Evolutionary conservation across 148 eudicot species (phyloP).

Genomic region (Persicaria maculosa): DNA sequence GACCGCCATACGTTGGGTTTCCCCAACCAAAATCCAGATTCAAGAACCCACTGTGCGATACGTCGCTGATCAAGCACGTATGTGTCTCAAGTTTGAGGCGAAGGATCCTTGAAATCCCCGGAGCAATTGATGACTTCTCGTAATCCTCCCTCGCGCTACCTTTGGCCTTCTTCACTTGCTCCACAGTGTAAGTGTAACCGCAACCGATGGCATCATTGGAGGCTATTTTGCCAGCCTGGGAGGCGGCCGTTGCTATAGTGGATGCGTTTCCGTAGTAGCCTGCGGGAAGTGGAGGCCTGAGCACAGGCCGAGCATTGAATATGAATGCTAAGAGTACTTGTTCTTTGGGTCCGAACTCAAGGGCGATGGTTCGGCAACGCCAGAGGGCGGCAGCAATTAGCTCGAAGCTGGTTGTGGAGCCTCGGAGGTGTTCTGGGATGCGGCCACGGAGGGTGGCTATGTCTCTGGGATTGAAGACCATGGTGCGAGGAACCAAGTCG

Average conservation of each 20-base stretch:
- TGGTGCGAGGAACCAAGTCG: too few relatives aligned
- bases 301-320: constrained; percentile 18
- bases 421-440: not conserved
- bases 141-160: constrained; percentile 24
- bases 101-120: constrained; percentile 19
- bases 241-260: constrained; percentile 11
- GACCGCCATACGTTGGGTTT: constrained; percentile 12
- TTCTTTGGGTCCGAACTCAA: constrained; percentile 28
- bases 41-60: constrained; percentile 17
- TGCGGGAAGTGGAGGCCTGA: constrained; percentile 22
- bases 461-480: not conserved
- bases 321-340: constrained; percentile 19
- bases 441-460: not conserved
- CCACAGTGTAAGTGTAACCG: constrained; percentile 14
- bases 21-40: constrained; percentile 45
- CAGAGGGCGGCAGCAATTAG: constrained; percentile 26
- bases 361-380: constrained; percentile 37
- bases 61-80: constrained; percentile 13
- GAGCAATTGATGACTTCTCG: constrained; percentile 25
- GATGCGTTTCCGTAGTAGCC: constrained; percentile 42
- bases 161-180: constrained; percentile 29
- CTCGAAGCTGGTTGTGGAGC: not conserved
- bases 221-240: constrained; percentile 8
- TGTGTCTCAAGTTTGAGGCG: constrained; percentile 13
- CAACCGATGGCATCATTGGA: constrained; percentile 8